These are phyloP conservation scores for Penicillium macrosclerotiorum DNA, from an alignment of 495 filamentous ascomycete species.

Conservation along the genomic window DNA sequence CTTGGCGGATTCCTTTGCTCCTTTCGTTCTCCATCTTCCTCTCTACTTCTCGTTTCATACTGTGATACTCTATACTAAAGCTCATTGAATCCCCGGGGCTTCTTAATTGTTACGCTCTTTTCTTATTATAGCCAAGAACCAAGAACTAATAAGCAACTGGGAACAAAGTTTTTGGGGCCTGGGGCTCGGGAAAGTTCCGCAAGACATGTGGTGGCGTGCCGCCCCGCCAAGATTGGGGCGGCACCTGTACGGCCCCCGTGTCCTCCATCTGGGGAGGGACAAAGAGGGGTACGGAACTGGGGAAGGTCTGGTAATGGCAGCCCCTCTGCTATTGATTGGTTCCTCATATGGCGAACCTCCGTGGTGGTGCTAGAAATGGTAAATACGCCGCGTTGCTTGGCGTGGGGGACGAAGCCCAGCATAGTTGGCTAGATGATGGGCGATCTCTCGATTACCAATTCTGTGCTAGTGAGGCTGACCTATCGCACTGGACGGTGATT, in stretches of 20 bases:
- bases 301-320: not conserved
- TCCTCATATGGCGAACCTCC: not conserved
- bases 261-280: not conserved
- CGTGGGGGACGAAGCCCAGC: not conserved
- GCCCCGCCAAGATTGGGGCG: slow-evolving; percentile 1
- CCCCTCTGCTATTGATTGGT: slow-evolving; percentile 5
- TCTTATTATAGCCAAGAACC: too few species aligned
- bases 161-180: not conserved
- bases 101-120: too few species aligned
- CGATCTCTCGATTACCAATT: too few species aligned
- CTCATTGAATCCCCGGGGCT: too few species aligned
- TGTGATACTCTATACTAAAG: too few species aligned
- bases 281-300: slow-evolving; percentile 7
- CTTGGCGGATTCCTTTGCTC: too few species aligned
- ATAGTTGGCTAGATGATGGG: not conserved
- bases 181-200: slow-evolving; percentile 6
- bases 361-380: not conserved
- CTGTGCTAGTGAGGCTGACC: too few species aligned
- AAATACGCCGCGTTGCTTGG: not conserved
- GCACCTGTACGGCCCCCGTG: too few species aligned
- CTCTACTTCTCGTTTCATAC: too few species aligned
- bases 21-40: too few species aligned
- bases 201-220: not conserved
- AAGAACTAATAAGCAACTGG: slow-evolving; percentile 4
- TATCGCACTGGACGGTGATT: too few species aligned